phyloP scores from a whole-genome alignment of 2,329 filamentous ascomycete species.

The Lasiodiplodia sp. region DNA sequence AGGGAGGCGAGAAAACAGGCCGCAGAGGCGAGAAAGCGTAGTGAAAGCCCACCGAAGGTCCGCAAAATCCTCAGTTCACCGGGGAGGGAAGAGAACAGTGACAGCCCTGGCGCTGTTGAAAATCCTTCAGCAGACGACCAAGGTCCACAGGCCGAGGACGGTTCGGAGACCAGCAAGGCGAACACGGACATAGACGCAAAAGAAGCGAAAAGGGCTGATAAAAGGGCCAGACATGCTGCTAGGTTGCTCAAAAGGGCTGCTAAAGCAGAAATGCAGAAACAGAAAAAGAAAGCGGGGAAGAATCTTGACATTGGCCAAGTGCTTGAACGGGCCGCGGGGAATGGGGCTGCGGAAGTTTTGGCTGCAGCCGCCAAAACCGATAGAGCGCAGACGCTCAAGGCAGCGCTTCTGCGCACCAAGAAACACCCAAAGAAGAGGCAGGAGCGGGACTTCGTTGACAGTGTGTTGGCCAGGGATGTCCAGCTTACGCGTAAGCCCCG shows the following conservation, averaged over 20 bases:
- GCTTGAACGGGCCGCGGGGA: background rate
- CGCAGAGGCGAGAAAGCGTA: background rate
- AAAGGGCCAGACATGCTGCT: background rate
- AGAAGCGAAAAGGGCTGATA: background rate
- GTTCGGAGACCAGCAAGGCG: no score
- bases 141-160: background rate
- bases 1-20: background rate
- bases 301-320: conserved; percentile 1
- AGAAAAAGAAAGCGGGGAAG: background rate
- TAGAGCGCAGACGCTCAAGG: conserved; percentile 5
- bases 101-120: background rate
- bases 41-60: background rate
- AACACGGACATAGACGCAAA: background rate
- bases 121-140: background rate
- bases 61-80: background rate
- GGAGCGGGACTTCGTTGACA: background rate
- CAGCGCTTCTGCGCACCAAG: background rate
- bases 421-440: background rate
- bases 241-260: background rate
- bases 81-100: background rate
- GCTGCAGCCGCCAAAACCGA: background rate
- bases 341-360: background rate
- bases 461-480: conserved; percentile 17
- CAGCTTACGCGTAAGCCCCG: conserved; percentile 25
- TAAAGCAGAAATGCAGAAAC: background rate